Base-by-base conservation (phyloP, 2,329 filamentous ascomycete species). In the Rutstroemia sp. region DNA sequence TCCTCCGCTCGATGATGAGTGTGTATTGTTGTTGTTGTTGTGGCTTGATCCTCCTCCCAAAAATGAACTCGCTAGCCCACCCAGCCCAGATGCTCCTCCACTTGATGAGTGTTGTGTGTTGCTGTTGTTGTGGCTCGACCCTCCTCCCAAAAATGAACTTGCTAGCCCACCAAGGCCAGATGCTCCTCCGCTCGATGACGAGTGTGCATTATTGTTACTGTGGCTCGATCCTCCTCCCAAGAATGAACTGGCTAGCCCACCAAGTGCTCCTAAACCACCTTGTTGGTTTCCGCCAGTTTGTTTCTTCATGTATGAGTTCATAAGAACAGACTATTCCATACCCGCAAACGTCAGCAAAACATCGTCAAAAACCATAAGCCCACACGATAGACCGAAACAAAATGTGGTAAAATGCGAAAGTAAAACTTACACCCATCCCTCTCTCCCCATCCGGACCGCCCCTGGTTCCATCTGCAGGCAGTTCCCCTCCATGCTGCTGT, bases 401-500 rank as follows among this genome's bases (percentile, higher is more conserved):
- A 42, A 16, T 4, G 10, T 14, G 2, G 42, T 44, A 54, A 9
- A 34, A 10, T 27, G 12, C 41, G n/a, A 45, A 8, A 44, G 25
- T 56, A 14, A 23, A 57, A 78, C 84, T 69, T 79, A 88, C 84
- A 59, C 84, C 83, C 56, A 88, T 71, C 42, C 84, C 81, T 60
- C 85, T 77, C 51, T 88, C 84, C 37, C 81, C 82, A 66, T 86
- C 82, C 14, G 80, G 72, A 65, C 83, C 76, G 62, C 78, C 78
- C 53, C 82, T 82, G 9, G 79, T 76, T 8, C 45, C 52, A 64
- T 84, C 81, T 44, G 79, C 83, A 68, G 84, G 83, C 62, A 83
- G 72, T 68, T 64, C 59, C 17, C 57, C 45, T 21, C 59, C 54
- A 74, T 59, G 56, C 25, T 58, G 58, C 17, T 57, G 51, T 23